A percentile compares a stretch with the other conserved stretches of the same genome.
Conservation (phyloP, 345 rosid genomes). For the Bruguiera gymnorhiza region DNA sequence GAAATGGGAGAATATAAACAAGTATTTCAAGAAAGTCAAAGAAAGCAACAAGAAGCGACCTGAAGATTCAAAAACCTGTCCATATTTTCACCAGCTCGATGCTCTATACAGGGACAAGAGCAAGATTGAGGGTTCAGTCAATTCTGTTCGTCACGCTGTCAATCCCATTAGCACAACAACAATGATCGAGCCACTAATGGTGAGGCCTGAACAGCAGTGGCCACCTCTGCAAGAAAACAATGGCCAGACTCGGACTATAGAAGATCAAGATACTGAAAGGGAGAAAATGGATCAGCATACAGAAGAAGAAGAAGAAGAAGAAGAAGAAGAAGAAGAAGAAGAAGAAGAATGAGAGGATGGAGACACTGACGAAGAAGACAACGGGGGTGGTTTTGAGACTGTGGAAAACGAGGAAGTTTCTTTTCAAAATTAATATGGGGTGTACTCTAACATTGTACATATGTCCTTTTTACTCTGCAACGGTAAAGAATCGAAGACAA, state of each 20-base stretch:
- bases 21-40: conserved; percentile 87
- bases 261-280: neutral
- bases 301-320: conserved; percentile 2
- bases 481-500: neutral
- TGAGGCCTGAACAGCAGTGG: conserved; percentile 18
- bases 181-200: conserved; percentile 13
- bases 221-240: conserved; percentile 9
- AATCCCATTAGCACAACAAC: neutral
- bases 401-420: conserved; percentile 16
- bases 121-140: conserved; percentile 9
- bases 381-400: conserved; percentile 15
- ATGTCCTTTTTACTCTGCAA: neutral
- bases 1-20: conserved; percentile 97
- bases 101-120: conserved; percentile 29
- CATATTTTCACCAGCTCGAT: conserved; percentile 62
- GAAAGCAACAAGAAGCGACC: conserved; percentile 72
- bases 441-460: neutral
- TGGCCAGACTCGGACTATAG: neutral
- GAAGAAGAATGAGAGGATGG: neutral
- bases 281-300: neutral
- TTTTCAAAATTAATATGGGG: neutral
- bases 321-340: conserved; percentile 8
- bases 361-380: conserved; percentile 25
- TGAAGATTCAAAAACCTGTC: conserved; percentile 78
- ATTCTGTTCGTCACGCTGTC: neutral